These are phyloP conservation scores for Tricholoma saponaceum DNA, from an alignment of 768 basidiomycete species.

Conservation along the genomic window DNA sequence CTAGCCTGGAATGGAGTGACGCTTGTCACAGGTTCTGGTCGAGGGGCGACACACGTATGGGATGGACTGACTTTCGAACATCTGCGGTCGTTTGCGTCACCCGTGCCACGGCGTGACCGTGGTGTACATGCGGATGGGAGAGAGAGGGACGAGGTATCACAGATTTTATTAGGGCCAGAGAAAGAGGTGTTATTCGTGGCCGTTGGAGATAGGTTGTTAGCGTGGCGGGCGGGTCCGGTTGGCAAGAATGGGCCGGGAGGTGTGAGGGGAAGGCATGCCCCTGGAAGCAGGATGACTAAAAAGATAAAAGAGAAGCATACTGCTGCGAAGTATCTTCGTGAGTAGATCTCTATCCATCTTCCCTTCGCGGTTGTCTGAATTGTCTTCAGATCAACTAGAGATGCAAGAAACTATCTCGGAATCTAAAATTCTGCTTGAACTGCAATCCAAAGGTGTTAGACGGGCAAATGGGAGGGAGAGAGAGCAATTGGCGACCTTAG, in stretches of 20 bases:
- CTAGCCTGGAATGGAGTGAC: constrained; percentile 57
- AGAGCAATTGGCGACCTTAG: constrained; percentile 55
- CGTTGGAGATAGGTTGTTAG: constrained; percentile 58
- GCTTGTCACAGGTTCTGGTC: constrained; percentile 61
- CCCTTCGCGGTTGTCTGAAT: constrained; percentile 4
- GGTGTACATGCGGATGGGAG: constrained; percentile 20
- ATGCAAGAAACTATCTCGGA: constrained; percentile 61
- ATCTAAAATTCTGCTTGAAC: constrained; percentile 45
- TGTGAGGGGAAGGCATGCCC: constrained; percentile 27
- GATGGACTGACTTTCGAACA: constrained; percentile 61
- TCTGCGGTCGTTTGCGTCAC: constrained; percentile 51
- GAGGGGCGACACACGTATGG: constrained; percentile 58
- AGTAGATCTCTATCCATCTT: constrained; percentile 16
- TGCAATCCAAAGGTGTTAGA: constrained; percentile 39
- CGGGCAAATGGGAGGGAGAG: constrained; percentile 42
- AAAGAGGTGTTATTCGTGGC: constrained; percentile 53
- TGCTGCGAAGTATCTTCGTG: constrained; percentile 44
- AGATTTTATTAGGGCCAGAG: constrained; percentile 53
- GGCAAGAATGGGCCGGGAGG: constrained; percentile 25
- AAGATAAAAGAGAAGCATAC: constrained; percentile 26
- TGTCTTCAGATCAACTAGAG: constrained; percentile 53
- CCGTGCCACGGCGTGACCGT: constrained; percentile 29
- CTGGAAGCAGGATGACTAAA: constrained; percentile 23
- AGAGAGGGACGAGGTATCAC: constrained; percentile 42
- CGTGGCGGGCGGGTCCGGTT: constrained; percentile 61